These are phyloP conservation scores for Hysterium pulicare DNA, from an alignment of 2,329 filamentous ascomycete species.

Conservation along the genomic window DNA sequence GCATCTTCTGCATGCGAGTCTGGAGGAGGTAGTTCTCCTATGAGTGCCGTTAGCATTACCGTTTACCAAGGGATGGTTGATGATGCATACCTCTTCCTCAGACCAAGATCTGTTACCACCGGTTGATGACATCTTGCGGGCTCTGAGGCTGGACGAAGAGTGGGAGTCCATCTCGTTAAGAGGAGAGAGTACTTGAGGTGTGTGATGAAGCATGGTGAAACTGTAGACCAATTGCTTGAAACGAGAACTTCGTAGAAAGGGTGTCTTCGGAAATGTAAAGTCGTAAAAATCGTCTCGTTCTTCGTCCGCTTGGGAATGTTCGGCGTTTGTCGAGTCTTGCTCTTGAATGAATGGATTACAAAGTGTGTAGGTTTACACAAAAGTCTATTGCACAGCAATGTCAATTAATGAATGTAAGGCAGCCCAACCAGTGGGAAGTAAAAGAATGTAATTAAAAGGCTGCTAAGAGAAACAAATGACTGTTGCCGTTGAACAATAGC, in stretches of 20 bases:
- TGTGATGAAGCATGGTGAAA: constrained; percentile 35
- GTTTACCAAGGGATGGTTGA: constrained; percentile 2
- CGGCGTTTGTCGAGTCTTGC: constrained; percentile 47
- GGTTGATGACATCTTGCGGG: constrained; percentile 65
- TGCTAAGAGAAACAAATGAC: constrained; percentile 39
- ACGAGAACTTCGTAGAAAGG: not conserved
- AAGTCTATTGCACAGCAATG: constrained; percentile 41
- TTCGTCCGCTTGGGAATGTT: constrained; percentile 12
- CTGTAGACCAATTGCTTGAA: constrained; percentile 1
- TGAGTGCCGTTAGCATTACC: constrained; percentile 16
- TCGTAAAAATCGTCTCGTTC: not conserved
- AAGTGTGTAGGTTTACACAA: constrained; percentile 25
- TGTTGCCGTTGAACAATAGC: constrained; percentile 37
- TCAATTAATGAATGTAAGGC: constrained; percentile 50
- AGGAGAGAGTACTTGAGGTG: constrained; percentile 37
- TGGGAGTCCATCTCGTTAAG: constrained; percentile 36
- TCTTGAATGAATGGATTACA: constrained; percentile 39
- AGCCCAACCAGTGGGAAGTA: constrained; percentile 54
- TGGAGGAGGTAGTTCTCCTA: constrained; percentile 82
- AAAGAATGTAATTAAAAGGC: constrained; percentile 47
- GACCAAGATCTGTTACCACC: constrained; percentile 80
- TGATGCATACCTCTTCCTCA: constrained; percentile 68
- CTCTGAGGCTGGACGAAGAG: constrained; percentile 55
- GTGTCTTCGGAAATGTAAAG: not conserved
- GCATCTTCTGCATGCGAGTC: constrained; percentile 82